Conservation (phyloP, 495 filamentous ascomycete species). For the Penicillium daleae region DNA sequence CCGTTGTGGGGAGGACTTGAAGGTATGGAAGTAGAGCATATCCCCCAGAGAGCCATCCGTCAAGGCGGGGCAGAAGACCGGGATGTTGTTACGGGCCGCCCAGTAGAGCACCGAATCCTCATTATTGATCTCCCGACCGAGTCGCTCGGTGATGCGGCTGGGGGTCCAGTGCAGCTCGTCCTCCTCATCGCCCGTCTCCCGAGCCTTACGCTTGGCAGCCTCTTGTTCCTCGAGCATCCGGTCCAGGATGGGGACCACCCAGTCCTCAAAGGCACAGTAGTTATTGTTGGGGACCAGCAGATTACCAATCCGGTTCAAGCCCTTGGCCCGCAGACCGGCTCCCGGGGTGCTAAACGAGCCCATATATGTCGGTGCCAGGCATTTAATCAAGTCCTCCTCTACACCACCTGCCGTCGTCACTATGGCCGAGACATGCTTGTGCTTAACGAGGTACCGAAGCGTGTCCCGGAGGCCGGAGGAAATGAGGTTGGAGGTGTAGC, state of each 20-base stretch:
- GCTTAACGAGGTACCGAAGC: conserved; percentile 87
- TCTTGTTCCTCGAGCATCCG: conserved; percentile 93
- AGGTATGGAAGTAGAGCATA: conserved; percentile 98
- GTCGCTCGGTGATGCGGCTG: conserved; percentile 77
- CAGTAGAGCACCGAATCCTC: conserved; percentile 89
- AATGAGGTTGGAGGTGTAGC: conserved; percentile 95
- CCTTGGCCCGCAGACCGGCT: conserved; percentile 73
- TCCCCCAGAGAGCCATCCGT: conserved; percentile 95
- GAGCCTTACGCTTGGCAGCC: conserved; percentile 55
- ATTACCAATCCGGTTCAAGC: conserved; percentile 94
- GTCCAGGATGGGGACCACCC: conserved; percentile 91
- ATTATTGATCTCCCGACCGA: conserved; percentile 91
- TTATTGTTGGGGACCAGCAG: conserved; percentile 95
- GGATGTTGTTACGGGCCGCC: conserved; percentile 91
- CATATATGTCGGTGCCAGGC: conserved; percentile 89
- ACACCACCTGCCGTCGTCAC: conserved; percentile 97
- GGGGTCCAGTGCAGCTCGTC: conserved; percentile 87
- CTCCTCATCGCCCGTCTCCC: conserved; percentile 57
- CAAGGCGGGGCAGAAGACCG: conserved; percentile 93
- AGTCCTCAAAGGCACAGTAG: conserved; percentile 97
- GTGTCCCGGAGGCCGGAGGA: conserved; percentile 93
- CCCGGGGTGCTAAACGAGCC: conserved; percentile 79
- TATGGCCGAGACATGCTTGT: conserved; percentile 86
- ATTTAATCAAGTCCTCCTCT: conserved; percentile 98
- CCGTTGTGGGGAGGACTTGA: conserved; percentile 75